Evolutionary conservation across 495 filamentous ascomycete genomes (phyloP), one percentile per base, ranked within the genome.

Genomic region (Friedmanniomyces endolithicus): DNA sequence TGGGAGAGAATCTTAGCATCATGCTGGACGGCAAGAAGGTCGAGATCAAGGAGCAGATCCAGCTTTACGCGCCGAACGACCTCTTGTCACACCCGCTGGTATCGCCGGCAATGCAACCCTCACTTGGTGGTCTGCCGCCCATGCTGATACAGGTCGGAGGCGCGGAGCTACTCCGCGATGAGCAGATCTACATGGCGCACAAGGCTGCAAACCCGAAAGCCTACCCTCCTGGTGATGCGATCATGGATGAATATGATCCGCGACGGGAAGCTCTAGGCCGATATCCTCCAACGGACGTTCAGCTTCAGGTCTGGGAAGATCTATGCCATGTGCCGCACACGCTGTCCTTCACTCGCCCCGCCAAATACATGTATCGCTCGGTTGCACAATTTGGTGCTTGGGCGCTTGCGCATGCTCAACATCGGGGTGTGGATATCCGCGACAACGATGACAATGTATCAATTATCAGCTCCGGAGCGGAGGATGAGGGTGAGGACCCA

Each of bases 241-340:
- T 82, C 52, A 72, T 90, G 29, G 72, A 82, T 37, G 84, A 88
- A 39, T 65, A 78, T 40, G 82, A 60, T 37, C 57, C 61, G 9
- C 19, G 81, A 1, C 77, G 83, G 16, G 64, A 75, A 16, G 67
- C 71, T 48, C 69, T 94, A 17, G 67, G 74, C 23, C 79, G 78
- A 37, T 92, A 84, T 63, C 76, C 78, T 33, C 85, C 87, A 1
- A 97, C 90, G 0, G 82, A 94, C 64, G 90, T 97, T 9, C 88
- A 94, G 66, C 73, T 97, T n/a, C 90, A 97, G 67, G 84, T 97
- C 7, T 96, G 90, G 87, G 90, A 96, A 29, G 81, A 94, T 63
- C 71, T 95, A 17, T 97, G 90, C 50, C 90, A 97, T 65, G 90
- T 95, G 12, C 86, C 84, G 1, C 86, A 88, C 6, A 94, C 88